Percentiles rank a stretch among this genome's conserved stretches.
These are phyloP conservation scores for Vaccinium myrtillus DNA, from an alignment of 148 eudicot species.

Conservation along the genomic window DNA sequence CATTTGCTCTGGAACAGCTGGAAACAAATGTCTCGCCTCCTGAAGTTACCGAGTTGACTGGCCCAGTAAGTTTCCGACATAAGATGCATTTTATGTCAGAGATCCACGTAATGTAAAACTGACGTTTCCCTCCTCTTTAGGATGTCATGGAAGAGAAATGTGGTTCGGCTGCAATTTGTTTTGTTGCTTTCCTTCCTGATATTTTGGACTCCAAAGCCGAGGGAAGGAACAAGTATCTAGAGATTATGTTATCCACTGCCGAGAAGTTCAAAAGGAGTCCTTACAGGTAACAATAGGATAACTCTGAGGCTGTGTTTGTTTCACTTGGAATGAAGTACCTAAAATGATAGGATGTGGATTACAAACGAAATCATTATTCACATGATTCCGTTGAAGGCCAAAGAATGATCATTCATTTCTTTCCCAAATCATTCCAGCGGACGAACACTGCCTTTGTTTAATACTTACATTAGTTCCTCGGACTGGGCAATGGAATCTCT, in stretches of 20 bases:
- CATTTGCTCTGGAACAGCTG: constrained; percentile 79
- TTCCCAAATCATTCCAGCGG: not conserved
- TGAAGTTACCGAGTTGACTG: constrained; percentile 78
- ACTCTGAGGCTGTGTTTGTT: not conserved
- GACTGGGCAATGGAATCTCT: not conserved
- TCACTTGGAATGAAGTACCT: not conserved
- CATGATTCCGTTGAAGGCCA: not conserved
- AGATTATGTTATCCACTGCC: constrained; percentile 73
- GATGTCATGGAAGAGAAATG: constrained; percentile 92
- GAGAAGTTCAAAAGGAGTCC: constrained; percentile 90
- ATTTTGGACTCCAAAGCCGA: constrained; percentile 93
- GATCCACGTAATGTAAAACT: not conserved
- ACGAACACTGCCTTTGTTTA: not conserved
- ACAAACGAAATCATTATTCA: not conserved
- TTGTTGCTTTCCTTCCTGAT: constrained; percentile 89
- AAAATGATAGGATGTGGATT: not conserved
- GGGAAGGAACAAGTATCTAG: constrained; percentile 86
- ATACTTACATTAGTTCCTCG: not conserved
- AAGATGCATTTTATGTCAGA: not conserved
- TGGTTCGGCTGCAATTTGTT: constrained; percentile 94
- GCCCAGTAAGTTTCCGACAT: constrained; percentile 49
- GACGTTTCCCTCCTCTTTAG: constrained; percentile 31
- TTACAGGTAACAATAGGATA: constrained; percentile 56
- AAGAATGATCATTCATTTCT: not conserved
- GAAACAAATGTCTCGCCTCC: constrained; percentile 84